These are phyloP conservation scores for Chalciporus pseudorubinellus DNA, from an alignment of 768 basidiomycete species.

Conservation along the genomic window DNA sequence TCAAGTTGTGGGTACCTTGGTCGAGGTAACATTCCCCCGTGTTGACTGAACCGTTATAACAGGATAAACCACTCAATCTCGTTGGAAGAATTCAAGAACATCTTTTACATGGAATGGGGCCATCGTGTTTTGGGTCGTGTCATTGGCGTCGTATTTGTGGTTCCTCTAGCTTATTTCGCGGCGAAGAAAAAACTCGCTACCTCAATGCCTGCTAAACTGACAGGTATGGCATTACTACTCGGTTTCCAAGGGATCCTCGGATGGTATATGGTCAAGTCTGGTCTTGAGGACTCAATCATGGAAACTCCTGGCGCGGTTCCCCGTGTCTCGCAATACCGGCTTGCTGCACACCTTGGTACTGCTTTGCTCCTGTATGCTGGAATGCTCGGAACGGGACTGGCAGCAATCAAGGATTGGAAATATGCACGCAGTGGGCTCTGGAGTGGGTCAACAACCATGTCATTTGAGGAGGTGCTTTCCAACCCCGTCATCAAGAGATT, in stretches of 20 bases:
- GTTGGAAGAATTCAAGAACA: conserved; percentile 89
- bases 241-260: conserved; percentile 91
- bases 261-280: conserved; percentile 99
- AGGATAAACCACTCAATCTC: conserved; percentile 90
- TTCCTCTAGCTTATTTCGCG: conserved; percentile 81
- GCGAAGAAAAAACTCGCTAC: conserved; percentile 65
- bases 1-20: conserved; percentile 70
- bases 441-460: conserved; percentile 48
- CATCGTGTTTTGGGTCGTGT: conserved; percentile 92
- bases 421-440: conserved; percentile 57
- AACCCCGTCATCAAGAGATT: conserved; percentile 59
- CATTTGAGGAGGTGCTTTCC: conserved; percentile 48
- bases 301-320: conserved; percentile 82
- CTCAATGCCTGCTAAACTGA: conserved; percentile 59
- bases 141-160: conserved; percentile 79
- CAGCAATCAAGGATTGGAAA: conserved; percentile 76
- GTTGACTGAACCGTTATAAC: conserved; percentile 1
- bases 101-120: conserved; percentile 98
- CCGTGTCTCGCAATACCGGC: conserved; percentile 93
- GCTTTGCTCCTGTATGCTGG: conserved; percentile 90
- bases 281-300: conserved; percentile 80
- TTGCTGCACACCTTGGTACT: conserved; percentile 91
- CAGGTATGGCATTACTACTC: conserved; percentile 74
- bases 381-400: conserved; percentile 83
- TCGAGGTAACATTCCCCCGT: neutral